phyloP scores from a whole-genome alignment of 2,329 filamentous ascomycete genomes.

The Pseudopyricularia javanii region DNA sequence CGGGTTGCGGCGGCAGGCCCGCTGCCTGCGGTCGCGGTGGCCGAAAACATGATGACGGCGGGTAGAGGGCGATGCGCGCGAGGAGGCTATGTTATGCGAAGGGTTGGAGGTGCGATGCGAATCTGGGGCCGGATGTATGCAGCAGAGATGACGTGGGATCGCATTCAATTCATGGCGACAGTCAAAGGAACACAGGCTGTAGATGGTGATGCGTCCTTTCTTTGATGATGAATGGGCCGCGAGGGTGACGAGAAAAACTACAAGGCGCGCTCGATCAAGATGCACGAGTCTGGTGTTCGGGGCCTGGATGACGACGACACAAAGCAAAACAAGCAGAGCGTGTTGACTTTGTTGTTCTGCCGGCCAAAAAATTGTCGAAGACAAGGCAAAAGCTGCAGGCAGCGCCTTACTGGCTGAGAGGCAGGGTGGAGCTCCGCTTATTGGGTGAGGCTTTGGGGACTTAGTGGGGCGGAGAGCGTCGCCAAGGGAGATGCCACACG shows the following conservation, averaged over 20 bases:
- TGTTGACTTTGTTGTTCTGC: constrained; percentile 4
- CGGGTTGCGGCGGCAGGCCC: constrained; percentile 44
- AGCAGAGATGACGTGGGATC: neutral
- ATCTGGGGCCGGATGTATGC: constrained; percentile 3
- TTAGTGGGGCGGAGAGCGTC: neutral
- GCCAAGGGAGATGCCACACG: neutral
- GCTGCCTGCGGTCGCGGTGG: constrained; percentile 31
- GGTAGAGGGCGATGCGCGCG: constrained; percentile 4
- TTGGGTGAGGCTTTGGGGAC: neutral
- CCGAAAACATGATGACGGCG: constrained; percentile 43
- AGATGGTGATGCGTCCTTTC: neutral
- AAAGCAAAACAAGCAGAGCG: constrained; percentile 6
- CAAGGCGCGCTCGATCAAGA: neutral
- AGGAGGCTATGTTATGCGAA: neutral
- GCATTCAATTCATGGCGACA: constrained; percentile 5
- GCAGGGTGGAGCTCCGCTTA: neutral
- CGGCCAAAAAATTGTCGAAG: constrained; percentile 1
- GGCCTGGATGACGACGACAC: constrained; percentile 3
- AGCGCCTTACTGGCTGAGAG: neutral
- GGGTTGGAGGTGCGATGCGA: neutral
- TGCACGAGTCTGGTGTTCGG: neutral
- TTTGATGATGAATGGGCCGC: neutral
- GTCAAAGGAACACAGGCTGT: neutral
- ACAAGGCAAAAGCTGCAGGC: neutral
- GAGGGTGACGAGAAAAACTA: neutral